phyloP scores from a whole-genome alignment of 2,329 filamentous ascomycete species.

The Dendrostoma leiphaemia region DNA sequence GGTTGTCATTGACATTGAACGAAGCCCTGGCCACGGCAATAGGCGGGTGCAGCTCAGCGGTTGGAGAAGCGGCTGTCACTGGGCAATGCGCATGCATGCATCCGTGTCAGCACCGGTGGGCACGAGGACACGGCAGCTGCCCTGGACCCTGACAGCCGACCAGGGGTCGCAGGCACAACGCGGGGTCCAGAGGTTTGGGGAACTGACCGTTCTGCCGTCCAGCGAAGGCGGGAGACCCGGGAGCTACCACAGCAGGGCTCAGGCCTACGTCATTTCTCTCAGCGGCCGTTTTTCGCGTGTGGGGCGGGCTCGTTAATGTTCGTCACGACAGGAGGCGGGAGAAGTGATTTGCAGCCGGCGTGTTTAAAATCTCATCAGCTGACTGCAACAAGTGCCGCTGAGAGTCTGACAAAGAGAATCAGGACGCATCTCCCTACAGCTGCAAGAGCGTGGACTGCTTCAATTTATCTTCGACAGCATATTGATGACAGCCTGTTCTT shows the following conservation, averaged over 20 bases:
- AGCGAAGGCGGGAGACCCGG: neutral
- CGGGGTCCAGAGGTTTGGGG: neutral
- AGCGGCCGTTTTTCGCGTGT: no score
- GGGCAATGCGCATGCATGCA: no score
- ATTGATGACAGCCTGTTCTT: neutral
- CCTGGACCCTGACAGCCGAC: constrained; percentile 11
- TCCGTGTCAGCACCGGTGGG: neutral
- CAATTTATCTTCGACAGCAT: neutral
- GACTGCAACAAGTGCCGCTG: neutral
- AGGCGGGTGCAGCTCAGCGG: no score
- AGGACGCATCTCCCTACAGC: no score
- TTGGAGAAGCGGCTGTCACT: no score
- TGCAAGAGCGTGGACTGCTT: no score
- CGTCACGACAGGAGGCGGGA: neutral
- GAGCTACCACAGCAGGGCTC: neutral
- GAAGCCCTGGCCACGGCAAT: no score
- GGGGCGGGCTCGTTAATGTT: no score
- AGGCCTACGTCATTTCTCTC: neutral
- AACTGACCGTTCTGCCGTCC: neutral
- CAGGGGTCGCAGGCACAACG: neutral
- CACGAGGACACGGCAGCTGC: constrained; percentile 15
- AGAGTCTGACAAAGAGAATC: neutral
- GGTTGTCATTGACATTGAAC: neutral
- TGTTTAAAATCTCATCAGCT: neutral
- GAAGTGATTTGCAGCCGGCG: neutral